These are phyloP conservation scores for Paramarasmius palmivorus DNA, from an alignment of 1,284 basidiomycete genomes.

Conservation along the genomic window DNA sequence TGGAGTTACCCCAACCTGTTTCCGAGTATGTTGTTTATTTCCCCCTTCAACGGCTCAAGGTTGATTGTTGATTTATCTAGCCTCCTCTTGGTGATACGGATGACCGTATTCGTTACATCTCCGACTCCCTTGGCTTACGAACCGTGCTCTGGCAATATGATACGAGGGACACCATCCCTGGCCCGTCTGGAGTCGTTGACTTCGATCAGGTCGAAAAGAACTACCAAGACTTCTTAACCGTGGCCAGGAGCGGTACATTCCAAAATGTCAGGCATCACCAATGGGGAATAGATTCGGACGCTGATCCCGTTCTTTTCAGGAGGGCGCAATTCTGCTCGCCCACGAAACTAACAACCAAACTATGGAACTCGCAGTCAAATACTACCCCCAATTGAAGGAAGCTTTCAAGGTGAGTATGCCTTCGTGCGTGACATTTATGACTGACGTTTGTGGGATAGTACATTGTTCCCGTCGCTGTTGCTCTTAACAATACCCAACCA, in stretches of 20 bases:
- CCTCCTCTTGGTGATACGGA: conserved; percentile 67
- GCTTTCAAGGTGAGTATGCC: conserved; percentile 15
- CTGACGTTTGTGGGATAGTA: conserved; percentile 2
- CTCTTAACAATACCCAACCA: conserved; percentile 15
- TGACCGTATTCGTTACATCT: conserved; percentile 73
- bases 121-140: conserved; percentile 35
- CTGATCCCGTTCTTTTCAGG: background rate
- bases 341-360: conserved; percentile 20
- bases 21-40: conserved; percentile 43
- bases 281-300: background rate
- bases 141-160: conserved; percentile 17
- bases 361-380: conserved; percentile 18
- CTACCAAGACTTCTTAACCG: conserved; percentile 10
- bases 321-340: conserved; percentile 19
- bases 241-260: conserved; percentile 5
- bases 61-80: conserved; percentile 20
- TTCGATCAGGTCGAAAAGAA: conserved; percentile 10
- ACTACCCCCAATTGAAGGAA: conserved; percentile 12
- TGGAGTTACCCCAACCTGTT: conserved; percentile 69
- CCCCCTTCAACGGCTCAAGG: background rate
- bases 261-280: background rate
- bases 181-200: background rate
- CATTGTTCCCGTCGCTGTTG: conserved; percentile 16
- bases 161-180: conserved; percentile 12
- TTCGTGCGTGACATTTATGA: background rate